A percentile compares a stretch with the other conserved stretches of the same genome.
These are phyloP conservation scores for Trichosporon faecale DNA, from an alignment of 1,284 basidiomycete genomes.

Conservation along the genomic window DNA sequence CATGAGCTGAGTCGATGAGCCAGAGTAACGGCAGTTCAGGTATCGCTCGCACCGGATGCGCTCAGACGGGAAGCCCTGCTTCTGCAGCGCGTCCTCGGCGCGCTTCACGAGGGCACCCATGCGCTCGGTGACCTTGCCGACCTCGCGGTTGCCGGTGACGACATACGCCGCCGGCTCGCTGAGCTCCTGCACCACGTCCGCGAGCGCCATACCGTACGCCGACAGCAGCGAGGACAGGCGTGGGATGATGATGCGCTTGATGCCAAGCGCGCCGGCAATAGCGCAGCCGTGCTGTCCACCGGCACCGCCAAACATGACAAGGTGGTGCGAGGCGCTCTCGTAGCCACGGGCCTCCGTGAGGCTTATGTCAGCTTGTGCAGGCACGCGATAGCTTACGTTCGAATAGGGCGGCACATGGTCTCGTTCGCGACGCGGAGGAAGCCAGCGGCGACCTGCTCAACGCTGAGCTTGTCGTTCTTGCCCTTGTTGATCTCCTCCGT, in stretches of 20 bases:
- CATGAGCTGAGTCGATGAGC: constrained; percentile 45
- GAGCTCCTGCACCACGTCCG: constrained; percentile 41
- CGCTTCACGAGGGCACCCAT: constrained; percentile 38
- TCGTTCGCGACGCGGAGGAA: constrained; percentile 45
- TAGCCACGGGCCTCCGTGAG: constrained; percentile 44
- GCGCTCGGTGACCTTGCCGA: constrained; percentile 26
- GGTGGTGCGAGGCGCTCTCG: constrained; percentile 34
- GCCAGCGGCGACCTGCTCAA: constrained; percentile 40
- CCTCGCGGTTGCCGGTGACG: constrained; percentile 27
- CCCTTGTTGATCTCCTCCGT: constrained; percentile 51
- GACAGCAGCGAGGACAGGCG: constrained; percentile 43
- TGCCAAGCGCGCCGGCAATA: constrained; percentile 39
- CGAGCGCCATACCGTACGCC: constrained; percentile 45
- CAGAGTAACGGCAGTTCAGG: constrained; percentile 43
- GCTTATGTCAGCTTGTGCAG: constrained; percentile 13
- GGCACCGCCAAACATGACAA: constrained; percentile 46
- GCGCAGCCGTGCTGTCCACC: constrained; percentile 44
- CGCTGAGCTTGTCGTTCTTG: constrained; percentile 29
- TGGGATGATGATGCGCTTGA: constrained; percentile 42
- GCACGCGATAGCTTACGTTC: constrained; percentile 22
- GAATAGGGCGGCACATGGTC: constrained; percentile 45
- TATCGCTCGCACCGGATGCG: constrained; percentile 66
- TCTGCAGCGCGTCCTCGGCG: constrained; percentile 64
- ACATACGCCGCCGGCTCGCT: constrained; percentile 38
- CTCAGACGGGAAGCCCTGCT: constrained; percentile 75